Conservation (phyloP, 305 asterid species). For the Stenogyne calaminthoides region DNA sequence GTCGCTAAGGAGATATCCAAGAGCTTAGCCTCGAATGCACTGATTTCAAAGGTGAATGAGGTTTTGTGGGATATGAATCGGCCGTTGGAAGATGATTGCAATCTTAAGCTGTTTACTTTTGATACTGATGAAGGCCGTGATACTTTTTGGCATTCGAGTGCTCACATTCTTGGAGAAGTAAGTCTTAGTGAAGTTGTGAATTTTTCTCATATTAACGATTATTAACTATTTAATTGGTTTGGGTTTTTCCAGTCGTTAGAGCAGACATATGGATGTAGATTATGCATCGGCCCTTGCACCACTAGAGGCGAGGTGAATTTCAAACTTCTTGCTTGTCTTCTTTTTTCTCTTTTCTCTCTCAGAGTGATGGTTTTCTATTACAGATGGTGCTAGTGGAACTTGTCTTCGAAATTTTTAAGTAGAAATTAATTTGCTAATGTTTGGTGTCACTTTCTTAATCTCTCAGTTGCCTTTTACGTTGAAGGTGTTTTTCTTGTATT, state of each 20-base stretch:
- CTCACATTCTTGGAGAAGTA: constrained; percentile 97
- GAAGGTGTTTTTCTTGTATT: background rate
- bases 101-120: constrained; percentile 70
- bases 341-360: background rate
- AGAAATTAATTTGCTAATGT: background rate
- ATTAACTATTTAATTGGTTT: constrained; percentile 11
- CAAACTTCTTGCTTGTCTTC: constrained; percentile 18
- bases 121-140: constrained; percentile 86
- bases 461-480: constrained; percentile 14
- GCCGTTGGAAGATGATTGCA: constrained; percentile 85
- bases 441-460: background rate
- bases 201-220: constrained; percentile 28
- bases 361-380: background rate
- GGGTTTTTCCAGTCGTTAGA: constrained; percentile 61
- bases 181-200: background rate
- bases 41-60: constrained; percentile 81
- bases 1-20: constrained; percentile 87
- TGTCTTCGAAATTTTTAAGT: background rate
- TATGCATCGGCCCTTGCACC: constrained; percentile 96
- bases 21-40: constrained; percentile 80
- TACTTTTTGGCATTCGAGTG: constrained; percentile 98
- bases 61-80: constrained; percentile 82
- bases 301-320: constrained; percentile 87
- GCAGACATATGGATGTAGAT: constrained; percentile 85
- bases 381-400: background rate